Base-by-base conservation (phyloP, 2,329 filamentous ascomycete genomes). In the Magnaporthiopsis poae region DNA sequence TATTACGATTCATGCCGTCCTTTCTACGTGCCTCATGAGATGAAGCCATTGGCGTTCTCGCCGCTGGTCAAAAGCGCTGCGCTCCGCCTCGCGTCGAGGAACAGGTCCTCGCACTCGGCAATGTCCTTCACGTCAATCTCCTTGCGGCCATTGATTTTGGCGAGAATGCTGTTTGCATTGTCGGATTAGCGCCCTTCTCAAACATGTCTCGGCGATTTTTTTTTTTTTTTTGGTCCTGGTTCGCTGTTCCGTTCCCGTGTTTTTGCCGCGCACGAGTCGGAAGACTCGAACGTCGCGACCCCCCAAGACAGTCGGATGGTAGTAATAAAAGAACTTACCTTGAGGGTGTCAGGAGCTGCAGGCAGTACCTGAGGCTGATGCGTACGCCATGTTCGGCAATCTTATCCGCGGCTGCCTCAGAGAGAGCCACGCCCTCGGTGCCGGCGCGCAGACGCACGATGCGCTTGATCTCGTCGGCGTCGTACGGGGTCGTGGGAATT, bases 401-500 rank as follows among this genome's bases (percentile, higher is more conserved):
- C 80, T 91, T 95, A 72, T 95, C 90, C 68, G 98, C 84, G 33
- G 95, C 95, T 27, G 88, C 86, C 64, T 96, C 91, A 60, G 87
- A 88, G 70, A 98, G 87, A 69, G 86, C 83, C 61, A 96, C 87
- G 63, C 87, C 86, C 79, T 97, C 93, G 11, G 90, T 94, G 70
- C 88, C 88, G 59, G 92, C 88, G 64, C 95, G 89, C 72, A 96
- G 88, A 71, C 88, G 86, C 72, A 98, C 89, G 77, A 99, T 99
- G 69, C 88, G 88, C 80, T 92, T 92, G 77, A 99, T 96, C 80
- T 99, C 95, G 21, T 92, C 87, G 60, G 88, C 86, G 68, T 88
- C 86, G 80, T 98, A 99, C 13, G 92, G 88, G 72, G 92, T 90
- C 25, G 95, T 99, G 61, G 95, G 95, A 74, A 99, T 89, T 79